Evolutionary conservation across 352 stramenopile species (phyloP).

Genomic region (Phytopythium aichiense): DNA sequence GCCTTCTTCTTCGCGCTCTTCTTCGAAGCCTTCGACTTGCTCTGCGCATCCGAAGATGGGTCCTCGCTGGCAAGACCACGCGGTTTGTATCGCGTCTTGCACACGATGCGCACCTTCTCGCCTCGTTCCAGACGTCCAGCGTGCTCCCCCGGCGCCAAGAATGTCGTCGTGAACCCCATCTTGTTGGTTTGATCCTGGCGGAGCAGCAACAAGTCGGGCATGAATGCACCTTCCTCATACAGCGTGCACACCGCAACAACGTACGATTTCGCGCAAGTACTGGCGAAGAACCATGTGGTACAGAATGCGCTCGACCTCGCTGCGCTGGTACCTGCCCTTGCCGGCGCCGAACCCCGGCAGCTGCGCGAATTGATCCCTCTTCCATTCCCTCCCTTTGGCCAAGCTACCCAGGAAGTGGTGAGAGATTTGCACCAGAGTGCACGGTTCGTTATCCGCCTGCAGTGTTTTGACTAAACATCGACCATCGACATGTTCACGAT

Average conservation of each 20-base stretch:
- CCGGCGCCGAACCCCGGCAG: slow-evolving; percentile 61
- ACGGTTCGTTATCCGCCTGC: slow-evolving; percentile 50
- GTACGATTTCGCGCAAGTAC: slow-evolving; percentile 69
- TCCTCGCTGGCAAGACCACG: slow-evolving; percentile 19
- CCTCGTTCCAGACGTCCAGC: slow-evolving; percentile 48
- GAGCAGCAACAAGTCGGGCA: background rate
- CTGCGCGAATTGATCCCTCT: slow-evolving; percentile 55
- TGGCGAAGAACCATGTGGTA: slow-evolving; percentile 88
- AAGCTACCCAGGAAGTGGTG: slow-evolving; percentile 66
- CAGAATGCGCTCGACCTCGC: slow-evolving; percentile 79
- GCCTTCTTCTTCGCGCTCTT: slow-evolving; percentile 33
- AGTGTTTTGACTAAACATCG: slow-evolving; percentile 44
- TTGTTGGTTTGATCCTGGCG: slow-evolving; percentile 71
- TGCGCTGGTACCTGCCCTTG: slow-evolving; percentile 68
- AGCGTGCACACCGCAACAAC: slow-evolving; percentile 3
- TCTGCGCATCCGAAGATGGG: slow-evolving; percentile 15
- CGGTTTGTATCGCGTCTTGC: slow-evolving; percentile 63
- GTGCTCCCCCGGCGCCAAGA: slow-evolving; percentile 57
- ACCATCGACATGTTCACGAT: background rate
- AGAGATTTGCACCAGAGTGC: slow-evolving; percentile 71
- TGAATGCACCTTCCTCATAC: too few relatives aligned
- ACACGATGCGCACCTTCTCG: slow-evolving; percentile 73
- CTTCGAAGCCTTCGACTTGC: slow-evolving; percentile 28
- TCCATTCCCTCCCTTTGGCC: slow-evolving; percentile 69
- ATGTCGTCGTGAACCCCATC: slow-evolving; percentile 82